A percentile compares a stretch with the other conserved stretches of the same genome.
These are phyloP conservation scores for Geranium rotundifolium DNA, from an alignment of 345 rosid species.

Conservation along the genomic window DNA sequence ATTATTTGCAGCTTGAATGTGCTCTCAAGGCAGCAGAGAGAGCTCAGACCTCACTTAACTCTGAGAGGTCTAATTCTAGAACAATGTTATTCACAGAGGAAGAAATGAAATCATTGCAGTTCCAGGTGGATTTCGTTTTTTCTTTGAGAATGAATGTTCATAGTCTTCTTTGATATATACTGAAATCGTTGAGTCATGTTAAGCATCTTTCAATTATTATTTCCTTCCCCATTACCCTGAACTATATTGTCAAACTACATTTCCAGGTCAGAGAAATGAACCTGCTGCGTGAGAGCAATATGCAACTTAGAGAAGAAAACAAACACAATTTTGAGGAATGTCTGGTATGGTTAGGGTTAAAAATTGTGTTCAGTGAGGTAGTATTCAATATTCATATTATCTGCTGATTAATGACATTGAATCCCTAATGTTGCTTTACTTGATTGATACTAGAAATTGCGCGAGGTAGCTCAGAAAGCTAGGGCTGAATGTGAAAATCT, in stretches of 20 bases:
- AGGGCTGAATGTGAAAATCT: slow-evolving; percentile 39
- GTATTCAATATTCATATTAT: neutral
- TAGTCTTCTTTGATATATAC: slow-evolving; percentile 1
- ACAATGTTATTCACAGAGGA: slow-evolving; percentile 71
- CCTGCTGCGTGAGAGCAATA: slow-evolving; percentile 87
- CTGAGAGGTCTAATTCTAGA: slow-evolving; percentile 74
- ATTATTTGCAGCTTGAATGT: slow-evolving; percentile 56
- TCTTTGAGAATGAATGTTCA: neutral
- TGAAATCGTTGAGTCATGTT: neutral
- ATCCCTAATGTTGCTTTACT: slow-evolving; percentile 3
- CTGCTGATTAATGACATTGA: neutral
- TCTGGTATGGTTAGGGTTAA: slow-evolving; percentile 34
- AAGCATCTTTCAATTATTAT: neutral
- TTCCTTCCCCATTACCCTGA: neutral
- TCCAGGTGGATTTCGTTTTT: slow-evolving; percentile 46
- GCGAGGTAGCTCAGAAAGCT: slow-evolving; percentile 57
- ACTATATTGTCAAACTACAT: slow-evolving; percentile 8
- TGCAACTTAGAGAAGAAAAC: slow-evolving; percentile 95
- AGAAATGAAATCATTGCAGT: slow-evolving; percentile 73
- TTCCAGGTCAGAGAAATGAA: slow-evolving; percentile 77
- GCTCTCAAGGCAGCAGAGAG: slow-evolving; percentile 70
- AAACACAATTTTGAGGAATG: slow-evolving; percentile 93
- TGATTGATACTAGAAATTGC: slow-evolving; percentile 47
- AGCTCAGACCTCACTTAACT: slow-evolving; percentile 52
- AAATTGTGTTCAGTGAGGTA: too few species aligned